Percentiles rank a stretch among this genome's conserved stretches.
Evolutionary conservation across 192 early-diverging fungal genomes (phyloP).

Genomic region (Coemansia sp.): DNA sequence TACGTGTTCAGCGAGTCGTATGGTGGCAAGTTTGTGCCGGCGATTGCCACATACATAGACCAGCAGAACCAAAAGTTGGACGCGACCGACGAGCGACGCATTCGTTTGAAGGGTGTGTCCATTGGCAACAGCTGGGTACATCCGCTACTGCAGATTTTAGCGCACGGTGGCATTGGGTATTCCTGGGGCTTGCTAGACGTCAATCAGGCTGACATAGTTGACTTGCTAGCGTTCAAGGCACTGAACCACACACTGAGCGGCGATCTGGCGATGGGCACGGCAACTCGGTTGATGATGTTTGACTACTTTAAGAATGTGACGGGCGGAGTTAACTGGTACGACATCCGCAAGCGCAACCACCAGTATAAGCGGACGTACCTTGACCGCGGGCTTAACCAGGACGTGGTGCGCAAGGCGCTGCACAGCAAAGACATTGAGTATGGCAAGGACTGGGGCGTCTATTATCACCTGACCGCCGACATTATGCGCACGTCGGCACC

Average conservation of each 20-base stretch:
- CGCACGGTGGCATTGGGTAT: slow-evolving; percentile 43
- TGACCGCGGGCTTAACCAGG: slow-evolving; percentile 58
- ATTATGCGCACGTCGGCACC: slow-evolving; percentile 63
- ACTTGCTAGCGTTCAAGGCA: slow-evolving; percentile 49
- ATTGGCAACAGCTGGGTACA: slow-evolving; percentile 55
- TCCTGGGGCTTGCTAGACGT: slow-evolving; percentile 40
- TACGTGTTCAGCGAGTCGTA: slow-evolving; percentile 66
- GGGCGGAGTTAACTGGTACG: slow-evolving; percentile 74
- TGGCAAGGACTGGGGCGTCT: slow-evolving; percentile 56
- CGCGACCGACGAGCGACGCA: slow-evolving; percentile 6
- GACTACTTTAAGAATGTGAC: slow-evolving; percentile 63
- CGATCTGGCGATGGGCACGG: slow-evolving; percentile 54
- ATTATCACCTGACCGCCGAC: slow-evolving; percentile 54
- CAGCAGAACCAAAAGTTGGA: slow-evolving; percentile 53
- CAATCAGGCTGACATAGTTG: slow-evolving; percentile 36
- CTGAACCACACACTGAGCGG: slow-evolving; percentile 33
- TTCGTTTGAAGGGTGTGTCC: slow-evolving; percentile 58
- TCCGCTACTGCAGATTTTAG: slow-evolving; percentile 43
- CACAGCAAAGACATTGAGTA: slow-evolving; percentile 56
- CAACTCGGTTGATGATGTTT: slow-evolving; percentile 58
- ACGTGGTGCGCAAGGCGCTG: slow-evolving; percentile 55
- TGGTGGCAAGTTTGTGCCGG: slow-evolving; percentile 73
- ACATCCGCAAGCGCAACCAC: slow-evolving; percentile 63
- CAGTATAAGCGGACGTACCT: slow-evolving; percentile 63
- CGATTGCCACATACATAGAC: slow-evolving; percentile 62